These are phyloP conservation scores for Pythium chondricola DNA, from an alignment of 352 stramenopile species.

Conservation along the genomic window DNA sequence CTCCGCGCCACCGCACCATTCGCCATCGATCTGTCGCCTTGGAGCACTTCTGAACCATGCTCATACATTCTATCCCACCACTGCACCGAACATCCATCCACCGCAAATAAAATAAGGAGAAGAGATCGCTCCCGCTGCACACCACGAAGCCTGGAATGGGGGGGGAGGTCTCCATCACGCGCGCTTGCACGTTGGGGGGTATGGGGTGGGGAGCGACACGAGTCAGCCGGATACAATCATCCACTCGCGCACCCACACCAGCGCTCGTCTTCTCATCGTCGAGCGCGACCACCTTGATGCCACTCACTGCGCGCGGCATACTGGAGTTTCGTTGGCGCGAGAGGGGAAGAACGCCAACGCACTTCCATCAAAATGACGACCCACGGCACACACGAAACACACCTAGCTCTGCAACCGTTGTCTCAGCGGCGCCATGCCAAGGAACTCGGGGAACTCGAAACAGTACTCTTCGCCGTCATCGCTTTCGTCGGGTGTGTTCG, in stretches of 20 bases:
- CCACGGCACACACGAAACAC: neutral
- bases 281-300: slow-evolving; percentile 4
- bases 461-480: slow-evolving; percentile 32
- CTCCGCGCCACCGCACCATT: neutral
- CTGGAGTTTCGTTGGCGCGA: slow-evolving; percentile 2
- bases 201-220: neutral
- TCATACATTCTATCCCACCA: slow-evolving; percentile 17
- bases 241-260: neutral
- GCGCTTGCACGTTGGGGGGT: neutral
- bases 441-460: slow-evolving; percentile 52
- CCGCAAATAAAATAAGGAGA: slow-evolving; percentile 21
- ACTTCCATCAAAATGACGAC: slow-evolving; percentile 8
- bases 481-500: slow-evolving; percentile 22
- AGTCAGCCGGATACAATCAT: too few relatives aligned
- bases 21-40: slow-evolving; percentile 1
- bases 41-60: slow-evolving; percentile 16
- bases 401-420: slow-evolving; percentile 17
- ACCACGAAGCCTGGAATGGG: slow-evolving; percentile 9
- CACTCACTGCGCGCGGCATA: neutral
- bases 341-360: neutral
- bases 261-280: slow-evolving; percentile 20
- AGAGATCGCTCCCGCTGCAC: slow-evolving; percentile 9
- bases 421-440: slow-evolving; percentile 19
- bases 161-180: neutral
- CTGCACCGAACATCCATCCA: slow-evolving; percentile 18